phyloP scores from a whole-genome alignment of 495 filamentous ascomycete genomes.

The Penicillium simplicissimum region DNA sequence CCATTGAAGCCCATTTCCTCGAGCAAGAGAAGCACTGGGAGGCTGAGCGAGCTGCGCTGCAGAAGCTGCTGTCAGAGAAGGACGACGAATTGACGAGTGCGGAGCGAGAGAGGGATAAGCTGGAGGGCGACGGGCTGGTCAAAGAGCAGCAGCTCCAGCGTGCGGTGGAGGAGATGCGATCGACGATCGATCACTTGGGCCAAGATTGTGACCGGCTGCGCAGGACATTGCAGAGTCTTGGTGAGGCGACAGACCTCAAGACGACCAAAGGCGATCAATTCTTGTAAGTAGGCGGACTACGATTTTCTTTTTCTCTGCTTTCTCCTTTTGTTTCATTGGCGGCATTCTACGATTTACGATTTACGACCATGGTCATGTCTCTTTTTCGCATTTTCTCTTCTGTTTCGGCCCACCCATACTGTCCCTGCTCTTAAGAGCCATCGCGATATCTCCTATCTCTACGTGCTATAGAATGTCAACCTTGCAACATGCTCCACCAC shows the following conservation, averaged over 20 bases:
- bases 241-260: conserved; percentile 60
- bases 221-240: conserved; percentile 58
- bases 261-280: conserved; percentile 59
- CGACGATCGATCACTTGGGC: conserved; percentile 53
- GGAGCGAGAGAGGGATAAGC: conserved; percentile 50
- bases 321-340: conserved; percentile 10
- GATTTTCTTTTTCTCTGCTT: conserved; percentile 15
- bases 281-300: conserved; percentile 57
- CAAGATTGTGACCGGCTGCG: conserved; percentile 58
- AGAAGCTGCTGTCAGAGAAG: conserved; percentile 43
- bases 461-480: conserved; percentile 33
- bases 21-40: conserved; percentile 43
- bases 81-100: conserved; percentile 35
- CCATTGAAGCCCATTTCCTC: conserved; percentile 35
- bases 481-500: conserved; percentile 1
- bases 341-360: conserved; percentile 14
- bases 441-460: conserved; percentile 14
- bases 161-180: conserved; percentile 51
- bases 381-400: conserved; percentile 18
- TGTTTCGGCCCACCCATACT: conserved; percentile 19
- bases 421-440: conserved; percentile 2
- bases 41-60: conserved; percentile 34
- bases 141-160: conserved; percentile 54
- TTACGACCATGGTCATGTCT: conserved; percentile 15
- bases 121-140: conserved; percentile 46